phyloP scores from a whole-genome alignment of 805 yeast genomes.

The Yamadazyma paraphyllophila region DNA sequence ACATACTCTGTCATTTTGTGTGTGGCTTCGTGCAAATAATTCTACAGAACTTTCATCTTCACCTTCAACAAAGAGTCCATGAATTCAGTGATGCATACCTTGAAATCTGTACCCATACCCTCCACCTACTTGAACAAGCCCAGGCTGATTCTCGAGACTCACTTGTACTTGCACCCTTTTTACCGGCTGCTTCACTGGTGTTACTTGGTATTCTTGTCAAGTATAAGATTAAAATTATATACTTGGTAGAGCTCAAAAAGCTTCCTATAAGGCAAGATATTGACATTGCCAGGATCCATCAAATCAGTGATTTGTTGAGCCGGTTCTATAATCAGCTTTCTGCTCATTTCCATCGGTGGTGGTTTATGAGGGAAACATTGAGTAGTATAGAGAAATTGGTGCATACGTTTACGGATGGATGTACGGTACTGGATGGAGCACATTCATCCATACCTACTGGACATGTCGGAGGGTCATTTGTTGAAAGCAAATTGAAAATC shows the following conservation, averaged over 20 bases:
- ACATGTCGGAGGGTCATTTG: not conserved
- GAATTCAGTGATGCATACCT: constrained; percentile 3
- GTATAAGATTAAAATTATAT: constrained; percentile 12
- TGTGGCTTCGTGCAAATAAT: not conserved
- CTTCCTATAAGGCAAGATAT: constrained; percentile 7
- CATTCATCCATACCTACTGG: not conserved
- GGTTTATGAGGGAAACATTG: constrained; percentile 12
- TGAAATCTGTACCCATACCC: not conserved
- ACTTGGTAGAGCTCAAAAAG: constrained; percentile 9
- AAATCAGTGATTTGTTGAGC: not conserved
- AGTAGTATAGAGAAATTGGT: not conserved
- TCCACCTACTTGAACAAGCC: not conserved
- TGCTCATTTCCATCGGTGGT: constrained; percentile 12
- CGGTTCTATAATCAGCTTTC: not conserved
- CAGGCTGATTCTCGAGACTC: not conserved
- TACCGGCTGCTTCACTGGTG: constrained; percentile 9
- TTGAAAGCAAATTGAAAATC: constrained; percentile 5
- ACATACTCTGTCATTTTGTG: not conserved
- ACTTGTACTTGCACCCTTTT: constrained; percentile 10
- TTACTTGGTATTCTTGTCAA: constrained; percentile 7
- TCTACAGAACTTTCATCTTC: not conserved
- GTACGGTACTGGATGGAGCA: not conserved
- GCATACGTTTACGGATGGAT: not conserved
- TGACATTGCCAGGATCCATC: not conserved
- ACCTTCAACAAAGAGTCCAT: not conserved